Conservation (phyloP, 2,329 filamentous ascomycete genomes). For the Phaeophleospora eucalypticola region DNA sequence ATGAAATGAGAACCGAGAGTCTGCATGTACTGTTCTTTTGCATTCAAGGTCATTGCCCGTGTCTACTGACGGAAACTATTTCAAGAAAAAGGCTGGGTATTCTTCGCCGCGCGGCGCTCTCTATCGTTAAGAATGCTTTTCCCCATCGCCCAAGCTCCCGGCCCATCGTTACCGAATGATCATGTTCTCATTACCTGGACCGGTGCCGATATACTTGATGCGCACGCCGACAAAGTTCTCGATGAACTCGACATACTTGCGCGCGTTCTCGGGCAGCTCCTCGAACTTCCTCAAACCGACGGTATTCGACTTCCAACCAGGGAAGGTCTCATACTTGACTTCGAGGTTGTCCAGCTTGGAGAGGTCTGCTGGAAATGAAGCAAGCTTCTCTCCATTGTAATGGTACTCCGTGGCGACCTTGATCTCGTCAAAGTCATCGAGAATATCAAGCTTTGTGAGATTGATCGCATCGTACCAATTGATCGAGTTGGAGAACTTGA, state of each 20-base stretch:
- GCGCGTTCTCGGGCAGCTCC: conserved; percentile 61
- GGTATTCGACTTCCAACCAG: conserved; percentile 65
- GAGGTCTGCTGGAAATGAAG: conserved; percentile 63
- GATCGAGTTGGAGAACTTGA: conserved; percentile 61
- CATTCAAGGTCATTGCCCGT: not conserved
- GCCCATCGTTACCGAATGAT: conserved; percentile 44
- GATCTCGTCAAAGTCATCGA: conserved; percentile 70
- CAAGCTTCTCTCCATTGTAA: conserved; percentile 52
- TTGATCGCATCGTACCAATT: conserved; percentile 66
- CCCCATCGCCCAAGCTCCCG: not conserved
- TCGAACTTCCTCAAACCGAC: conserved; percentile 57
- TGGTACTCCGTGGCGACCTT: conserved; percentile 71
- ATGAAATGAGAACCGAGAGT: not conserved
- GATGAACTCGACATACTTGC: conserved; percentile 63
- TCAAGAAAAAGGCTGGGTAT: not conserved
- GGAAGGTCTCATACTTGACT: conserved; percentile 64
- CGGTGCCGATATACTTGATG: conserved; percentile 64
- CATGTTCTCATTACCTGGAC: conserved; percentile 62
- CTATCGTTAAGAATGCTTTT: not conserved
- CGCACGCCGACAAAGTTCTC: conserved; percentile 62
- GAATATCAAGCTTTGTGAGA: conserved; percentile 64
- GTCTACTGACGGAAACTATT: not conserved
- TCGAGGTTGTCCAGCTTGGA: conserved; percentile 55
- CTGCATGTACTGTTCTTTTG: not conserved
- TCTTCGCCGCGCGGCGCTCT: not conserved